Conservation (phyloP, 768 basidiomycete genomes). For the Wakefieldia striispora region DNA sequence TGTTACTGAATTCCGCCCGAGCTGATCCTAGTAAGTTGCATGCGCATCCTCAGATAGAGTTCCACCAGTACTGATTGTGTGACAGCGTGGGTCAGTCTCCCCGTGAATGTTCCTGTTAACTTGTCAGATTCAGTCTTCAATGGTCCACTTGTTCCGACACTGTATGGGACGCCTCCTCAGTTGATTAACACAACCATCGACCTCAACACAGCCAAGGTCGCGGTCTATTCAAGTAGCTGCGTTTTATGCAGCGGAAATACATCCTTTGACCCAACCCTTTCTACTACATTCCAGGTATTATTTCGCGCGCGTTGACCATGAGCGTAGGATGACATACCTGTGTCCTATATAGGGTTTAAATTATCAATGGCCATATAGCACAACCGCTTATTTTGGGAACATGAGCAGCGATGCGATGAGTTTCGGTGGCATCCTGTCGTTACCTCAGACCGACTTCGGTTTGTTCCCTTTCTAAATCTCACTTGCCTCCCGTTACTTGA, state of each 20-base stretch:
- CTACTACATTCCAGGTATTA: conserved; percentile 18
- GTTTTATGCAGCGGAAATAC: conserved; percentile 21
- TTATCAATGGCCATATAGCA: too few species aligned
- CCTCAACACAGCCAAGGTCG: too few species aligned
- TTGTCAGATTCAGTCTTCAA: conserved; percentile 15
- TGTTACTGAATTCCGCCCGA: not conserved
- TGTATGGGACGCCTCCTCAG: conserved; percentile 19
- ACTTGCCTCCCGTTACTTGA: not conserved
- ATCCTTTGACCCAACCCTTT: conserved; percentile 12
- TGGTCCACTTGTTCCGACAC: conserved; percentile 13
- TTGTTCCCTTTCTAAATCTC: not conserved
- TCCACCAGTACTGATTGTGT: not conserved
- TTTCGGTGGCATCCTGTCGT: too few species aligned
- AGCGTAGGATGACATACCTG: too few species aligned
- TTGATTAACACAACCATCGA: conserved; percentile 17
- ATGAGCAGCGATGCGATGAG: too few species aligned
- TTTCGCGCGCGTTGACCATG: too few species aligned
- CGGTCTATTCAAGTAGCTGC: conserved; percentile 20
- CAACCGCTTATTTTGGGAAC: too few species aligned
- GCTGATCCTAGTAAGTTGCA: conserved; percentile 8
- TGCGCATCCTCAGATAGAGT: not conserved
- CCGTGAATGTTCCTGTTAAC: conserved; percentile 10
- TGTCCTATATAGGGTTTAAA: too few species aligned
- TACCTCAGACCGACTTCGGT: conserved; percentile 16
- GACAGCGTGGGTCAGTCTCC: conserved; percentile 19